A percentile compares a stretch with the other conserved stretches of the same genome.
These are phyloP conservation scores for Cladosporium cucumerinum DNA, from an alignment of 2,329 filamentous ascomycete genomes.

Conservation along the genomic window DNA sequence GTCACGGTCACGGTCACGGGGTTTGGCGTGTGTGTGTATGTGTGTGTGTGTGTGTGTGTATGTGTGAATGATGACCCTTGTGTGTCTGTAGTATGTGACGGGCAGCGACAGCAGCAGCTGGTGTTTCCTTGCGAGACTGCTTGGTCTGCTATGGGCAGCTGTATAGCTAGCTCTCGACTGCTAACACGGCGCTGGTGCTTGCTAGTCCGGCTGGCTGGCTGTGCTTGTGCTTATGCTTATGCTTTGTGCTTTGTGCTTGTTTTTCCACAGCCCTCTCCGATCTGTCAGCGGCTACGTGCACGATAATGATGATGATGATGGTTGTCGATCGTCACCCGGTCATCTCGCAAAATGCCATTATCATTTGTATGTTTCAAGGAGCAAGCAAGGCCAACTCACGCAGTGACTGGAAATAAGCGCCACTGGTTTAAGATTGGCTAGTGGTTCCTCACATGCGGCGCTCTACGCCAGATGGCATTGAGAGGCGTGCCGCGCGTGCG, in stretches of 20 bases:
- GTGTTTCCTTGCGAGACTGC: neutral
- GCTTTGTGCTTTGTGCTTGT: neutral
- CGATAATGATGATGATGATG: neutral
- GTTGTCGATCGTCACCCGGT: neutral
- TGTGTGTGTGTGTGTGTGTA: neutral
- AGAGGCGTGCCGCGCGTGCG: constrained; percentile 2
- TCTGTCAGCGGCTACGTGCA: constrained; percentile 2
- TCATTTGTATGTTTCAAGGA: neutral
- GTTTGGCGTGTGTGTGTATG: neutral
- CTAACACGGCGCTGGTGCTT: neutral
- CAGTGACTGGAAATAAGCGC: neutral
- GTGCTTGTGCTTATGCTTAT: neutral
- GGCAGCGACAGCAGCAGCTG: neutral
- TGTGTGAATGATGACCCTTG: neutral
- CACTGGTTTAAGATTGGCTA: neutral
- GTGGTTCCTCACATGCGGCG: neutral
- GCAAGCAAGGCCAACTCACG: neutral
- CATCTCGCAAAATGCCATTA: neutral
- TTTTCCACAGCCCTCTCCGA: neutral
- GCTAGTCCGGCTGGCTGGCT: neutral
- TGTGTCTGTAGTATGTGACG: neutral
- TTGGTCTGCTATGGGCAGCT: neutral
- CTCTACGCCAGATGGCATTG: neutral
- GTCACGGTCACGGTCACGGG: neutral
- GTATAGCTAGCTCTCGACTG: neutral